A percentile compares a stretch with the other conserved stretches of the same genome.
These are phyloP conservation scores for Musa troglodytarum DNA, from an alignment of 176 grass and related monocot genomes.

Conservation along the genomic window DNA sequence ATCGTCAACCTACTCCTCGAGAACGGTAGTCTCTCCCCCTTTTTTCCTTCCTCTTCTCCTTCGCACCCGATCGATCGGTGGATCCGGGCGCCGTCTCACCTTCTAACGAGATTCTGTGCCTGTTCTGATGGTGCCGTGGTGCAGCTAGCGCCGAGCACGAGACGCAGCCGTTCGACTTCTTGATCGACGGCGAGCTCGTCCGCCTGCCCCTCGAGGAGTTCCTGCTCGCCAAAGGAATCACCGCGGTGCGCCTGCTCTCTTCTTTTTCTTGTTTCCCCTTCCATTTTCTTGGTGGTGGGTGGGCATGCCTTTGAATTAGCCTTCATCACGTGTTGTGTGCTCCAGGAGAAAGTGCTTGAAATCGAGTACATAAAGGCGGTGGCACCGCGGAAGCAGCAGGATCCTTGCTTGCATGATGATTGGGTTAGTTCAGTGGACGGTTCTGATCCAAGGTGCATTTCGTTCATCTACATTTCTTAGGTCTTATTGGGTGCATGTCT, in stretches of 20 bases:
- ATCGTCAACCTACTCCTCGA: constrained; percentile 67
- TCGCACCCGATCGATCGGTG: not conserved
- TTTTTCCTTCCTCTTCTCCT: not conserved
- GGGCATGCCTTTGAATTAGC: not conserved
- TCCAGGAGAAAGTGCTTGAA: constrained; percentile 90
- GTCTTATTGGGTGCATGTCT: not conserved
- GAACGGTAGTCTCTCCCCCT: constrained; percentile 24
- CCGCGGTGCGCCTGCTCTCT: constrained; percentile 40
- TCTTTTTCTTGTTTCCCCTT: not conserved
- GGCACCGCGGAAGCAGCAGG: constrained; percentile 61
- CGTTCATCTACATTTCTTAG: not conserved
- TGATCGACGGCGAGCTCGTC: constrained; percentile 70
- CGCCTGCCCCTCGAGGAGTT: constrained; percentile 76
- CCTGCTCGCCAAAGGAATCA: constrained; percentile 74
- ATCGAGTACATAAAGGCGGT: constrained; percentile 81
- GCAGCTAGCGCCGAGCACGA: constrained; percentile 52
- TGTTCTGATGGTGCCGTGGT: not conserved
- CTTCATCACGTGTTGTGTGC: not conserved
- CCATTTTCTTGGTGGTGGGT: not conserved
- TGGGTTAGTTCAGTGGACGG: constrained; percentile 92
- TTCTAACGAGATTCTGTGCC: not conserved
- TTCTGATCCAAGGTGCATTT: constrained; percentile 55
- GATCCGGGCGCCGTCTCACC: not conserved
- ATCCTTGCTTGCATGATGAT: constrained; percentile 77
- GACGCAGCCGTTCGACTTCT: constrained; percentile 82